Evolutionary conservation across 2,329 filamentous ascomycete species (phyloP), one percentile per base, ranked within the genome.

Genomic region (Mycosphaerella sp.): DNA sequence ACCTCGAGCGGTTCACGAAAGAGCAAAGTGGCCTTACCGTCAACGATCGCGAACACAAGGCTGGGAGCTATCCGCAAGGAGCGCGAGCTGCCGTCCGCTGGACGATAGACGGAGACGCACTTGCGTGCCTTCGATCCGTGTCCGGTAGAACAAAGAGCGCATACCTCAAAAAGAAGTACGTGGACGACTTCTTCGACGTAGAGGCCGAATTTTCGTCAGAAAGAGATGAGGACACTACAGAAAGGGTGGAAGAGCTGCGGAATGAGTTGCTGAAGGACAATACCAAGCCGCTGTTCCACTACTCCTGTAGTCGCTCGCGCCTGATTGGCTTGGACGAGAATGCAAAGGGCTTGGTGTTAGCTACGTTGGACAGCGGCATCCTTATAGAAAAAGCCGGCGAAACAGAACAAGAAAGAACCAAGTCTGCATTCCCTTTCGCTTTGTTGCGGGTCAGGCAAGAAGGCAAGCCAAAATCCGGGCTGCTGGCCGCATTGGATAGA

Each of bases 391-490:
- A 61, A 6, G 57, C 64, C 4, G 48, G 14, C 27, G 32, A 66
- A 4, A 28, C 49, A 14, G 30, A 21, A n/a, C 41, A 43, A 32
- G 45, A 37, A 37, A 48, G 41, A 9, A 39, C 50, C 14, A 59
- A 61, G 18, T 41, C 56, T 6, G 17, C 59, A 5, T 79, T 80
- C 56, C 77, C 77, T 4, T 73, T 78, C 61, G 75, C 75, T 25
- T 68, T 79, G 13, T 66, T 80, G 1, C 70, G 75, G 41, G 66
- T 80, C 27, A 71, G 76, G 25, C 70, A 71, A 46, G 75, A 79
- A 62, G 75, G 75, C 3, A 59, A 59, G 30, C 61, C 64, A 30
- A 65, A 66, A 18, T 59, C 63, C 16, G 63, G 67, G 18, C 62
- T 78, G 12, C 64, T 77, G 17, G 61, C 71, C 42, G 64, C 64